Base-by-base conservation (phyloP, 176 grass and related monocot species). In the Carex littledalei region DNA sequence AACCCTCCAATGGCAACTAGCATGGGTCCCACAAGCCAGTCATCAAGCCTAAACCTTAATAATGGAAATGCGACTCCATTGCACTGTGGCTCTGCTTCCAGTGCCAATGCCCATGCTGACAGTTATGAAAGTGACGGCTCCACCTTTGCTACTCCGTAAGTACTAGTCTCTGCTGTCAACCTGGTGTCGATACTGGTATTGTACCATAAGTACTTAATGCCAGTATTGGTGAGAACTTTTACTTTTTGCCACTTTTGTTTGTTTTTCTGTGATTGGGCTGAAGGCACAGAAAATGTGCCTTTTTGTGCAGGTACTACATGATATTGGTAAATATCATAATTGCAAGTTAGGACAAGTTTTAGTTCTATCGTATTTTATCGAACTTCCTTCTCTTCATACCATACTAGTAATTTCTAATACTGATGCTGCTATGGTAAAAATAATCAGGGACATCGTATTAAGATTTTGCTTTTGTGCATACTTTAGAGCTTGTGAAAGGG, bases 101-200 rank as follows among this genome's bases (percentile, higher is more conserved):
- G 70, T 58, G 62, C 24, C 32, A 95, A 98, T 70, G 92, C 85
- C 59, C 86, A 60, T 34, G 87, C 70, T 66, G 91, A 99, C 63
- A 93, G 93, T 8, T 99, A 99, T 84, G 97, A 99, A 50, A 99
- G 97, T 78, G 97, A 99, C n/a, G 91, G 97, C 55, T 95, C 94
- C 87, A 96, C 80, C 90, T 96, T 99, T 63, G 93, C 93, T 74
- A 88, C 97, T 20, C 90, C 93, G 97, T 99, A 86, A 95, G 97
- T 90, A 8, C 67, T 26, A 11, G 4, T 41, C 72, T 74, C 66
- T 60, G 56, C 5, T 56, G 21, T 3, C 37, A 47, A 9, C 55
- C 9, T 85, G 26, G 47, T 32, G 68, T 70, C 66, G 34, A 41
- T 55, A 54, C 56, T 71, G 5, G 47, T 71, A 29, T 47, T 15